Evolutionary conservation across 78 protist genomes (phyloP), one percentile per base, ranked within the genome.

Genomic region (Tieghemostelium lacteum): DNA sequence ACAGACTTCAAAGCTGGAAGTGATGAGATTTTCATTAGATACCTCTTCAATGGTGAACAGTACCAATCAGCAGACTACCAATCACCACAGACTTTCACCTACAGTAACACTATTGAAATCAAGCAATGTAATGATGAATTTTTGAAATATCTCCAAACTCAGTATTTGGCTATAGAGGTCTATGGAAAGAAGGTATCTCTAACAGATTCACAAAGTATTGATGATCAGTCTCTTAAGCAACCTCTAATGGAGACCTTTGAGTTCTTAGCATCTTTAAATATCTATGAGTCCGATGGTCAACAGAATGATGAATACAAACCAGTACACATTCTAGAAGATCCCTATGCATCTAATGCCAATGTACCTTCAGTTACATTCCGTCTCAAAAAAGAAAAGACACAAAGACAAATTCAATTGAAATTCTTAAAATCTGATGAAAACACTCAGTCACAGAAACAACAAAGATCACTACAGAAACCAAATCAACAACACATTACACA

Each of bases 321-420:
- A 28, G 91, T 83, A 17, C 91, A 83, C 33, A 60, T 83, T 31
- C 54, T 83, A 17, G 91, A 83, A 20, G 91, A 83, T 31, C 57
- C 80, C 5, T 71, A 83, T 58, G 65, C 34, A 16, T 57, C 63
- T 4, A 37, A 39, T 28, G 66, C 39, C 20, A 22, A 24, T n/a
- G 22, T 71, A 50, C 88, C 88, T 2, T 58, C 80, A 0, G 91
- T 83, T 8, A 83, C 91, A 14, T 83, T 83, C 55, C 42, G 91
- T 28, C 37, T 83, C 2, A 83, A 58, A 24, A 83, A 83, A 45
- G 80, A 83, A 8, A 24, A 55, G 31, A 7, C 78, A 1, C 20
- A 28, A 22, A 26, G 91, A n/a, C 91, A 83, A 45, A 69, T 83
- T 45, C 61, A 63, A 8, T 42, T 83, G 2, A 83, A 83, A 26